phyloP scores from a whole-genome alignment of 306 rosid species.

The Fragaria iinumae region DNA sequence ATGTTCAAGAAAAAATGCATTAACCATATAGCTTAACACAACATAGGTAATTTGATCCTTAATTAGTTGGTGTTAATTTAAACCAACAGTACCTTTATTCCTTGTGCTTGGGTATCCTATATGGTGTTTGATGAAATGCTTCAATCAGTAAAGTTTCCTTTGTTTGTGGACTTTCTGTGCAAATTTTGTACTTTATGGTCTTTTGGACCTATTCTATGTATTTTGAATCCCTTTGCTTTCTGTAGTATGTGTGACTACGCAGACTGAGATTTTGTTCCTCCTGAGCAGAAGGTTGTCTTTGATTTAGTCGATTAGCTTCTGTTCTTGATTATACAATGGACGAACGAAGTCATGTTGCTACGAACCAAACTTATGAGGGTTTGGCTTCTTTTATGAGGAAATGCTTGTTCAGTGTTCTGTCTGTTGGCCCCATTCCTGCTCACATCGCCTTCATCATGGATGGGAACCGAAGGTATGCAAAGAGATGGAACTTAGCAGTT shows the following conservation, averaged over 20 bases:
- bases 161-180: neutral
- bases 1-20: too few relatives aligned
- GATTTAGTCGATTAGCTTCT: slow-evolving; percentile 6
- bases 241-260: neutral
- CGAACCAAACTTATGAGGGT: slow-evolving; percentile 30
- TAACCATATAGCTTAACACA: too few relatives aligned
- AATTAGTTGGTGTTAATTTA: too few relatives aligned
- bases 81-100: too few relatives aligned
- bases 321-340: slow-evolving; percentile 37
- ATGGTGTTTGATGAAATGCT: neutral
- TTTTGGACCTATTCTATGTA: neutral
- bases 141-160: neutral
- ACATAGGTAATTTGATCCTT: too few relatives aligned
- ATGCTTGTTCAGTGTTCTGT: slow-evolving; percentile 47
- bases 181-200: neutral
- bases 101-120: neutral
- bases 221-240: neutral
- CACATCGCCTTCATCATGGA: slow-evolving; percentile 91
- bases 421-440: slow-evolving; percentile 63
- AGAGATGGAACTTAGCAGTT: slow-evolving; percentile 41
- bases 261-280: slow-evolving; percentile 13
- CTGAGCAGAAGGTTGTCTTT: slow-evolving; percentile 18
- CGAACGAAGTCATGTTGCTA: slow-evolving; percentile 21
- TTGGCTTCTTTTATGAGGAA: slow-evolving; percentile 44
- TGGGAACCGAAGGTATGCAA: slow-evolving; percentile 83